Evolutionary conservation across 257 asterid genomes (phyloP).

Genomic region (Petrea volubilis): DNA sequence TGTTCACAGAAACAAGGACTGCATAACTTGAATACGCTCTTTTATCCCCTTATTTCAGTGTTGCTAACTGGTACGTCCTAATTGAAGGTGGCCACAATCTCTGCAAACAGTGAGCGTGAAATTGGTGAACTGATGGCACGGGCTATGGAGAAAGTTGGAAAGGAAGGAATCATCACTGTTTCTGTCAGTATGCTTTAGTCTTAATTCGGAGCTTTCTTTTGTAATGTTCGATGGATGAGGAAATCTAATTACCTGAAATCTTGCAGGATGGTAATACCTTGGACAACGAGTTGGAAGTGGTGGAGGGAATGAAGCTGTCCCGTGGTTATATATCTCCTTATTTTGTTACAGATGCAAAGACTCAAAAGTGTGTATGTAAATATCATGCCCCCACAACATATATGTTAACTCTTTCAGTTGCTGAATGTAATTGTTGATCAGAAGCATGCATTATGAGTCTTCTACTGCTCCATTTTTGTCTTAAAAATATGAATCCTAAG

Average conservation of each 20-base stretch:
- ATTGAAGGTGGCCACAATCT: constrained; percentile 80
- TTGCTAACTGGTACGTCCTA: constrained; percentile 27
- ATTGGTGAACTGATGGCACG: constrained; percentile 86
- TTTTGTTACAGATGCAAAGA: constrained; percentile 69
- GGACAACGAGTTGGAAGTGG: constrained; percentile 89
- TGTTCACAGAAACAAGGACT: neutral
- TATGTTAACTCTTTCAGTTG: neutral
- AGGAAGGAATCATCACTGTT: constrained; percentile 89
- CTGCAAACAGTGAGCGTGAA: constrained; percentile 86
- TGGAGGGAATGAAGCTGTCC: constrained; percentile 92
- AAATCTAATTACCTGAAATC: constrained; percentile 13
- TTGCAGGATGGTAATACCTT: constrained; percentile 82
- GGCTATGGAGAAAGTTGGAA: constrained; percentile 97
- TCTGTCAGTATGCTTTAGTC: constrained; percentile 47
- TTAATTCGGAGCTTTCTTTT: constrained; percentile 5
- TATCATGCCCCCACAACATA: neutral
- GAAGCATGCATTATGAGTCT: neutral
- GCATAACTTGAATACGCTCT: neutral
- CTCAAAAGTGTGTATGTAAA: constrained; percentile 76
- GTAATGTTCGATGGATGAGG: constrained; percentile 4
- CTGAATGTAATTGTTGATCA: constrained; percentile 15
- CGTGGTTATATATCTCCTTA: constrained; percentile 94
- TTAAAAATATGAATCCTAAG: constrained; percentile 1
- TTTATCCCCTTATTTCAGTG: neutral
- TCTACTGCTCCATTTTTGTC: constrained; percentile 1